Evolutionary conservation across 2,329 filamentous ascomycete genomes (phyloP), one percentile per base, ranked within the genome.

Genomic region (Paecilomyces formosus): DNA sequence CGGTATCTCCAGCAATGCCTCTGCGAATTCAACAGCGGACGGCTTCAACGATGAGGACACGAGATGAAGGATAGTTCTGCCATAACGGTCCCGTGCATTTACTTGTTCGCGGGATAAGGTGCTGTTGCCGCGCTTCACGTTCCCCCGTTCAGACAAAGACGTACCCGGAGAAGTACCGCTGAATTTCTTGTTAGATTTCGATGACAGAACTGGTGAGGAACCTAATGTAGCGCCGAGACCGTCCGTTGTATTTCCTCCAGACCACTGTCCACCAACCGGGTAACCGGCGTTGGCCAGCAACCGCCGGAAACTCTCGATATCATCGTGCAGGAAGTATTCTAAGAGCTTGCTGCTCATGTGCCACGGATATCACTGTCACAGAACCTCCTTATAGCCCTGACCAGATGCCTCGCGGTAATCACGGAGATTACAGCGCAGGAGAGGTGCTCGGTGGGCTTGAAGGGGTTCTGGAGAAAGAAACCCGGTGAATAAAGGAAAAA

Each of bases 321-420:
- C 92, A 84, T 97, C 90, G 86, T 97, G 89, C 82, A 95, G 88
- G 76, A 93, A 97, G 75, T 85, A 90, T 84, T 92, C 92, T 93
- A 93, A 97, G 76, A 99, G 86, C 85, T 89, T 85, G 81, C 92
- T 88, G 88, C 90, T 97, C 93, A 97, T 94, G 86, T 85, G 86
- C 79, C 73, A 75, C 67, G 69, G 60, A 68, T 66, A 57, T 71
- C 57, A 64, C 57, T 53, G 39, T 63, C 64, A 65, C 67, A 66
- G 69, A 72, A 73, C 65, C 68, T 73, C 79, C 78, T 74, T 71
- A 74, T 76, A 76, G 78, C 80, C 84, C 82, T 78, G 78, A 81
- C 79, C 75, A 76, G 72, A 83, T 88, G 87, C 90, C 91, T 95
- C 88, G 90, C 90, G 90, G 87, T 91, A 87, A 88, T 86, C 89